Base-by-base conservation (phyloP, 2,329 filamentous ascomycete species). In the Aureobasidium sp. region DNA sequence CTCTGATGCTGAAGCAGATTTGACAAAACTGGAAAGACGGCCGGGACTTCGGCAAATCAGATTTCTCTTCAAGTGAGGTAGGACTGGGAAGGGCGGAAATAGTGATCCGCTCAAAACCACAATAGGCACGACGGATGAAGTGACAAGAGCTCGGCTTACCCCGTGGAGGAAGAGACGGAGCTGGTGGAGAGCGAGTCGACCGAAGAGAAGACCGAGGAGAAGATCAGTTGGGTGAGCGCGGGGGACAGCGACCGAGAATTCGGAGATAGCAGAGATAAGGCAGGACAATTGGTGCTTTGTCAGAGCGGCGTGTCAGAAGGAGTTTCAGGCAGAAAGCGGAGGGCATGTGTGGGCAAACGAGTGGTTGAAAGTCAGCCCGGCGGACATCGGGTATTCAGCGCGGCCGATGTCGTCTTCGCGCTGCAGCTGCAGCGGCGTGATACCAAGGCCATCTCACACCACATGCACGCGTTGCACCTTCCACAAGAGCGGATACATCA, bases 351-450 rank as follows among this genome's bases (percentile, higher is more conserved):
- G 43, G 56, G 27, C 56, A 46, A 50, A 46, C 55, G 41, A 59
- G 27, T 59, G 55, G 55, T 48, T 36, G 43, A 59, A 59, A 59
- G 55, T 29, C 29, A 39, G 34, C 34, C 51, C 51, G 51, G 51
- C 41, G 53, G 44, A 20, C n/a, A 15, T 51, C 57, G 46, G 47
- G 55, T 36, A 36, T 59, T 34, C 26, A 52, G 17, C 9, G n/a
- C 47, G 39, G 57, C 57, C 57, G 57, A 61, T 61, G 37, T 61
- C 46, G 57, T 56, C 52, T 41, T 56, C 51, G 37, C 20, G 36
- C 24, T 53, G 24, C 34, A 20, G 43, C 43, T 12, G 27, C 13
- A 37, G 55, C 56, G 44, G 56, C 56, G 32, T 59, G 56, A 59
- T 59, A 59, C 7, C 27, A n/a, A 37, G 43, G 24, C 55, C 55